phyloP scores from a whole-genome alignment of 805 yeast species.

The Candida ponderosae region DNA sequence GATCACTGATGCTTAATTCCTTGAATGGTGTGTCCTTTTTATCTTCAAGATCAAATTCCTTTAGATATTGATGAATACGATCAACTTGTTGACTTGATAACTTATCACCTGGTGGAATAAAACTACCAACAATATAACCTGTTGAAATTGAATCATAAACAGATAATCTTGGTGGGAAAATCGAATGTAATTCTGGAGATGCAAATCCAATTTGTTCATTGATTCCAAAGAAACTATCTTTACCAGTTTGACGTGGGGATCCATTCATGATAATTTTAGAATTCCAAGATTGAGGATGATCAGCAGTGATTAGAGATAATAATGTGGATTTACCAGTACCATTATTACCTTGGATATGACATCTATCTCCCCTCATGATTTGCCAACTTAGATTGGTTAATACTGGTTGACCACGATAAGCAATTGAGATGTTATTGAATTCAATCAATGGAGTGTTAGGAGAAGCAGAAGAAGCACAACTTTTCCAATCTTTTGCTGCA shows the following conservation, averaged over 20 bases:
- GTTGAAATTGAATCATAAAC: conserved; percentile 56
- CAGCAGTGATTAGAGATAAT: conserved; percentile 78
- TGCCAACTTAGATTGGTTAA: conserved; percentile 57
- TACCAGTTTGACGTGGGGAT: conserved; percentile 64
- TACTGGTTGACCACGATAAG: conserved; percentile 56
- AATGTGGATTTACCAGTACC: conserved; percentile 94
- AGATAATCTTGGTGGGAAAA: conserved; percentile 57
- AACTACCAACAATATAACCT: conserved; percentile 68
- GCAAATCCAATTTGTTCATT: conserved; percentile 77
- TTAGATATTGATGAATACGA: conserved; percentile 37
- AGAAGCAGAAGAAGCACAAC: too few relatives aligned
- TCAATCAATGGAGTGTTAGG: conserved; percentile 30
- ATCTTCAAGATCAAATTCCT: conserved; percentile 34
- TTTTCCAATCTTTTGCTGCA: conserved; percentile 2
- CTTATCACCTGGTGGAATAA: conserved; percentile 35
- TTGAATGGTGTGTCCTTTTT: conserved; percentile 35
- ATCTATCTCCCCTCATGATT: conserved; percentile 63
- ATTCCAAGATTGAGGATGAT: conserved; percentile 96
- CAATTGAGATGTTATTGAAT: conserved; percentile 54
- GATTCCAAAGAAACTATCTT: conserved; percentile 66
- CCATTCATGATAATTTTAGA: conserved; percentile 57
- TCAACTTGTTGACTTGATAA: conserved; percentile 28
- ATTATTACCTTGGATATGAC: conserved; percentile 87
- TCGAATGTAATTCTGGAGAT: conserved; percentile 87
- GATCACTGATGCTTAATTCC: conserved; percentile 59